Evolutionary conservation across 1,139 yeast genomes (phyloP), one percentile per base, ranked within the genome.

Genomic region (Meyerozyma carpophila): DNA sequence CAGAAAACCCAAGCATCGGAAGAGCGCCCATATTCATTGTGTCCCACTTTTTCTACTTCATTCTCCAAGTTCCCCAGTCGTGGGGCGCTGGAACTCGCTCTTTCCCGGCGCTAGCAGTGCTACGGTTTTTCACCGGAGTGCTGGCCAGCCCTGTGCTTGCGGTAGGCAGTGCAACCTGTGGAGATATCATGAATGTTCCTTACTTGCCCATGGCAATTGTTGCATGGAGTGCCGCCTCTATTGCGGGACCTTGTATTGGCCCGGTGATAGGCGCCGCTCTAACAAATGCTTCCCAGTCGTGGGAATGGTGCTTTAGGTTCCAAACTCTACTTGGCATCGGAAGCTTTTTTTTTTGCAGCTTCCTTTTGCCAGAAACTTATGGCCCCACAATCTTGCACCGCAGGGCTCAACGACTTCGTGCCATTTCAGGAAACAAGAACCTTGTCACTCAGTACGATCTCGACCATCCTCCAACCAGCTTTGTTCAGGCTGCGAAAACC

Each of bases 241-340:
- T 41, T 7, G 20, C 24, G 5, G 43, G 32, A 8, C 43, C 43
- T 4, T 37, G 36, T 16, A 24, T 37, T 8, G 43, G 43, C 11
- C 43, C 43, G 16, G 21, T 41, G 9, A 9, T 41, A 11, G 43
- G 43, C 16, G 24, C 36, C 11, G 32, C 40, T n/a, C 8, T 29
- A 8, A 13, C 37, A n/a, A 11, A 10, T 5, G 40, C 36, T 7
- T 10, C n/a, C 2, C 16, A 16, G 8, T 11, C n/a, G 16, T 38
- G 27, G 27, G 28, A 18, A 41, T 49, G 53, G 52, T 44, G 52
- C 7, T 49, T 48, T 34, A 47, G 53, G 52, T 49, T 50, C 36
- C 47, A 36, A 47, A 46, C 18, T 14, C 45, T n/a, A 41, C 47
- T 10, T 51, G 53, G 32, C 13, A 28, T 28, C 6, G 32, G 11